phyloP scores from a whole-genome alignment of 257 asterid genomes.

The Nicotiana tabacum region DNA sequence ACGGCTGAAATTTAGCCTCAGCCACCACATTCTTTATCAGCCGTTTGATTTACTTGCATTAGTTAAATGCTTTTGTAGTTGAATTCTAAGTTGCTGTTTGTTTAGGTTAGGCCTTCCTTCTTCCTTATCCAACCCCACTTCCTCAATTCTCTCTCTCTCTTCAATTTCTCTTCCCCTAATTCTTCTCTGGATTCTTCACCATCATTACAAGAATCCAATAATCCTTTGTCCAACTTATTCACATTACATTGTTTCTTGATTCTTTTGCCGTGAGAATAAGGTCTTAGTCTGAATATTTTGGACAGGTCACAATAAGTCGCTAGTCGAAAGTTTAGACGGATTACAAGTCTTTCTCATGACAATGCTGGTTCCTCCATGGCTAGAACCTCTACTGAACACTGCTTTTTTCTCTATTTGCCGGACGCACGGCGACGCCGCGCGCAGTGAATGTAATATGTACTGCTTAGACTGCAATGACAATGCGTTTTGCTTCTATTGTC shows the following conservation, averaged over 20 bases:
- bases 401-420: slow-evolving; percentile 66
- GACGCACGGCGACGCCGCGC: slow-evolving; percentile 73
- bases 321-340: neutral
- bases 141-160: slow-evolving; percentile 11
- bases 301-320: neutral
- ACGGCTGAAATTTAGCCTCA: slow-evolving; percentile 29
- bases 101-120: slow-evolving; percentile 58
- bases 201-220: slow-evolving; percentile 32
- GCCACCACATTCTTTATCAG: slow-evolving; percentile 37
- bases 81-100: slow-evolving; percentile 78
- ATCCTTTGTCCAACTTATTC: slow-evolving; percentile 16
- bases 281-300: neutral
- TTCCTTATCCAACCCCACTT: neutral
- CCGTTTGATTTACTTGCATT: slow-evolving; percentile 23
- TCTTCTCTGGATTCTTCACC: slow-evolving; percentile 21
- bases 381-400: slow-evolving; percentile 57
- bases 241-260: neutral
- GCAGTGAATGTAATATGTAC: slow-evolving; percentile 84
- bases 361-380: slow-evolving; percentile 88
- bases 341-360: neutral
- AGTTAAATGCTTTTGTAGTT: slow-evolving; percentile 36
- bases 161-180: neutral
- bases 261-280: neutral
- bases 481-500: slow-evolving; percentile 81
- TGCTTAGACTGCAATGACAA: slow-evolving; percentile 72